A percentile compares a stretch with the other conserved stretches of the same genome.
These are phyloP conservation scores for Teunomyces panamensis DNA, from an alignment of 805 yeast species.

Conservation along the genomic window DNA sequence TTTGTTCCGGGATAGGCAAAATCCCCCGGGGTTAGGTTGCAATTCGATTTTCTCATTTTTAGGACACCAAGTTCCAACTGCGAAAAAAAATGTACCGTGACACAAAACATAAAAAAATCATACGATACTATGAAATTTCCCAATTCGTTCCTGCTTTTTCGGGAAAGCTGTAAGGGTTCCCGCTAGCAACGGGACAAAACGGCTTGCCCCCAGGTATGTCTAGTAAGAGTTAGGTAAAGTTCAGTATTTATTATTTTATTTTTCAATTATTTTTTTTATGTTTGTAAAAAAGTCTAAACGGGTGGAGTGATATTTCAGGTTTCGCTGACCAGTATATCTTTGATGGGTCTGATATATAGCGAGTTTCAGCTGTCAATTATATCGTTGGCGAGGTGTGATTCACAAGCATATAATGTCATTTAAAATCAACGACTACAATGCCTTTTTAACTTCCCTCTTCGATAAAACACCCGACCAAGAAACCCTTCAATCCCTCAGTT, in stretches of 20 bases:
- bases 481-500: not conserved
- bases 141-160: not conserved
- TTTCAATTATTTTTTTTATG: not conserved
- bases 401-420: conserved; percentile 20
- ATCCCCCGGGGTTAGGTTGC: not conserved
- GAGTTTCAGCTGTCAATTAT: not conserved
- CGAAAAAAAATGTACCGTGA: conserved; percentile 1
- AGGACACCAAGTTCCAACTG: not conserved
- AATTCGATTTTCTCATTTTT: not conserved
- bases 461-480: conserved; percentile 15
- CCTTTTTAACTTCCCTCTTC: conserved; percentile 23
- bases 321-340: conserved; percentile 2
- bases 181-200: not conserved
- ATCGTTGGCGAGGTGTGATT: not conserved
- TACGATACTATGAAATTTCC: conserved; percentile 1
- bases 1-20: not conserved
- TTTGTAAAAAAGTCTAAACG: not conserved
- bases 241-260: not conserved
- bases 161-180: not conserved
- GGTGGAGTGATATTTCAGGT: conserved; percentile 4
- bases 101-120: conserved; percentile 1
- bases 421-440: conserved; percentile 27
- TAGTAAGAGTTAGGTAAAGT: not conserved
- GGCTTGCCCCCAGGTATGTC: not conserved
- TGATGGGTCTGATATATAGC: conserved; percentile 4